Percentiles rank a stretch among this genome's conserved stretches.
Conservation (phyloP, 78 protist genomes). For the Dictyostelium intermedium region DNA sequence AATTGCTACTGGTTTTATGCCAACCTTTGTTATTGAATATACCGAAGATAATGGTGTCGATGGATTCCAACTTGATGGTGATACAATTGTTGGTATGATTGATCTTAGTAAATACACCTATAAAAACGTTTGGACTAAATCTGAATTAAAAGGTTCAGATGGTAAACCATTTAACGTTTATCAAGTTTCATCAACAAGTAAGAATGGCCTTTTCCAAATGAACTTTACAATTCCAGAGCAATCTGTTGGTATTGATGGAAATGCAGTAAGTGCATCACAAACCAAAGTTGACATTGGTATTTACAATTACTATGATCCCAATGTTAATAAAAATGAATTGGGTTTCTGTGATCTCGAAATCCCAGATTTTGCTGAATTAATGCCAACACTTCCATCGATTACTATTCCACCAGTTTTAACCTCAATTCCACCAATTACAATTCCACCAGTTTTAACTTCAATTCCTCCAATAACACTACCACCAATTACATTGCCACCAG, state of each 20-base stretch:
- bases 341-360: not conserved
- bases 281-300: not conserved
- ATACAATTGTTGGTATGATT: not conserved
- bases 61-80: slow-evolving; percentile 3
- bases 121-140: not conserved
- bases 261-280: not conserved
- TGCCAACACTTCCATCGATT: not conserved
- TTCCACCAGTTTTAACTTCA: not conserved
- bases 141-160: not conserved
- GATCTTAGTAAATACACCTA: not conserved
- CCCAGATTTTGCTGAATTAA: not conserved
- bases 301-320: not conserved
- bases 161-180: not conserved
- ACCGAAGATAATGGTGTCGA: not conserved
- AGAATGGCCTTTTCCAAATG: not conserved
- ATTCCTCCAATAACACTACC: not conserved
- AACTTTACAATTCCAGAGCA: not conserved
- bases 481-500: not conserved
- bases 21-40: not conserved
- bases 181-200: not conserved
- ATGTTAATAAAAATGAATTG: not conserved
- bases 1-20: not conserved
- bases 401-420: not conserved
- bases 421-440: not conserved
- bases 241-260: not conserved